A percentile compares a stretch with the other conserved stretches of the same genome.
Conservation (phyloP, 106 monocot species). For the Dendrobium officinale region DNA sequence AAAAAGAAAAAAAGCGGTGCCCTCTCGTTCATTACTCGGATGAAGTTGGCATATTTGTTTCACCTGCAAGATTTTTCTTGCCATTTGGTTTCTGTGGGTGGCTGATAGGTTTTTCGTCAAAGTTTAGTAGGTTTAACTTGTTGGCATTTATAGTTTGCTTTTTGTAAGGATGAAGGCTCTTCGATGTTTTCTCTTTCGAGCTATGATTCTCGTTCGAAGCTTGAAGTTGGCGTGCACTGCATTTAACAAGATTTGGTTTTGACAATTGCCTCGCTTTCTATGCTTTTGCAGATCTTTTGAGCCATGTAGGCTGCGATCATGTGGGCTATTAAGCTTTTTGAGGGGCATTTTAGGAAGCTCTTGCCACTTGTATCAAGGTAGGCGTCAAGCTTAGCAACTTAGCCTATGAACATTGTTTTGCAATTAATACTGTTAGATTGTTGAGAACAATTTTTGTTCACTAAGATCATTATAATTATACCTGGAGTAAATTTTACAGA, state of each 20-base stretch:
- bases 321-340: slow-evolving; percentile 41
- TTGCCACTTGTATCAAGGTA: slow-evolving; percentile 16
- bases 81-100: background rate
- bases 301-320: slow-evolving; percentile 14
- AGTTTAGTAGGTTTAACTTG: background rate
- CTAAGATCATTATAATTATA: background rate
- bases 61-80: background rate
- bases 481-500: slow-evolving; percentile 7
- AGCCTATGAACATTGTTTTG: background rate
- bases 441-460: background rate
- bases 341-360: slow-evolving; percentile 25
- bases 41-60: background rate
- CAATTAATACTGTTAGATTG: background rate
- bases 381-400: background rate
- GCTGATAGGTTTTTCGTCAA: background rate
- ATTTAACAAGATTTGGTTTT: background rate
- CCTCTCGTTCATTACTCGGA: background rate
- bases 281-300: background rate
- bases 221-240: background rate
- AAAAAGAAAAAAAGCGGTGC: no score
- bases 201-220: background rate
- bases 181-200: background rate
- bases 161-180: background rate
- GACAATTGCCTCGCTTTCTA: background rate
- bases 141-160: background rate